phyloP scores from a whole-genome alignment of 2,329 filamentous ascomycete genomes.

The Acephala macrosclerotiorum region DNA sequence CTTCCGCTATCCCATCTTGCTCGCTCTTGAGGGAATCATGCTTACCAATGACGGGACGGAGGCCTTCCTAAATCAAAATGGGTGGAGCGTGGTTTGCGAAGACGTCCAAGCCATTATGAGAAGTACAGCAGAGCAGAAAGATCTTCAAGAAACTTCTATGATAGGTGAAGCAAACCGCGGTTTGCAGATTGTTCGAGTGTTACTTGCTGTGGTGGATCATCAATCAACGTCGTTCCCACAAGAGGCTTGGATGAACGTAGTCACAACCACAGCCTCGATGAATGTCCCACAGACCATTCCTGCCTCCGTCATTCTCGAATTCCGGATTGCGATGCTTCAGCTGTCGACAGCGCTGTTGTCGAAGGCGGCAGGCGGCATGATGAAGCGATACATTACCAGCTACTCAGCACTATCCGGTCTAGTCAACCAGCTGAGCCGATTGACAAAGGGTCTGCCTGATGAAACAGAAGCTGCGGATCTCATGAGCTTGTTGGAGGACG shows the following conservation, averaged over 20 bases:
- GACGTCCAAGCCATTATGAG: slow-evolving; percentile 58
- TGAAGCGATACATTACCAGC: slow-evolving; percentile 59
- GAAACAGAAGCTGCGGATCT: slow-evolving; percentile 46
- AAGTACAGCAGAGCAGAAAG: slow-evolving; percentile 29
- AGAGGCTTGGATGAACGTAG: slow-evolving; percentile 64
- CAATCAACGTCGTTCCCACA: slow-evolving; percentile 50
- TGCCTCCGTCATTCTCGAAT: slow-evolving; percentile 48
- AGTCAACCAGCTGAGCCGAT: slow-evolving; percentile 49
- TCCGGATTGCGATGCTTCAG: slow-evolving; percentile 61
- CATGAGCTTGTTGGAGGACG: slow-evolving; percentile 55
- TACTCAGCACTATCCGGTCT: slow-evolving; percentile 58
- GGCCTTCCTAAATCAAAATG: slow-evolving; percentile 56
- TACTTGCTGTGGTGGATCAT: slow-evolving; percentile 60
- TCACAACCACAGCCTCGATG: slow-evolving; percentile 56
- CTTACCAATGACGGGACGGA: slow-evolving; percentile 49
- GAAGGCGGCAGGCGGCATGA: slow-evolving; percentile 53
- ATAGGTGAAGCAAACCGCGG: slow-evolving; percentile 54
- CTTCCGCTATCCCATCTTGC: slow-evolving; percentile 63
- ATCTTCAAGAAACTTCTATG: slow-evolving; percentile 13
- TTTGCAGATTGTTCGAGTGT: slow-evolving; percentile 61
- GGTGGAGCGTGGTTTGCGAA: slow-evolving; percentile 59
- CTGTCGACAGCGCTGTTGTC: slow-evolving; percentile 61
- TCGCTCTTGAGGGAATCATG: slow-evolving; percentile 66
- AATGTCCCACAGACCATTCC: slow-evolving; percentile 24
- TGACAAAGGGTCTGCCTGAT: slow-evolving; percentile 32